phyloP scores from a whole-genome alignment of 129 eudicot genomes.

The Kitagawia praeruptora region DNA sequence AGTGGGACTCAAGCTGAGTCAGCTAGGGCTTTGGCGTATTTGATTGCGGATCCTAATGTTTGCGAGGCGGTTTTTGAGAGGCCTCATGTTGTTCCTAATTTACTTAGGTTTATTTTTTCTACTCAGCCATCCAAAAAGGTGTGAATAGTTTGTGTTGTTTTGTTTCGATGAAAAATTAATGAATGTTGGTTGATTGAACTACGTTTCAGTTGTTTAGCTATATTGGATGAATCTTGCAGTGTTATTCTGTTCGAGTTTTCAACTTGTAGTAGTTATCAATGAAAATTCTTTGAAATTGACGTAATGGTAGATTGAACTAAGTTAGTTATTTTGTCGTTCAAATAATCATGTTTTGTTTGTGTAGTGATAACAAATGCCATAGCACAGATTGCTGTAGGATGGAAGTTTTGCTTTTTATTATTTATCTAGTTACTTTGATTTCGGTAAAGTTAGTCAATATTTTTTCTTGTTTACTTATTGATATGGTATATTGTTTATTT shows the following conservation, averaged over 20 bases:
- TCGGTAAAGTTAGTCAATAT: background rate
- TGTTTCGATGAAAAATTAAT: background rate
- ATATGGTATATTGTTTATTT: slow-evolving; percentile 30
- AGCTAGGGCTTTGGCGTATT: slow-evolving; percentile 91
- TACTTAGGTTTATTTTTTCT: slow-evolving; percentile 73
- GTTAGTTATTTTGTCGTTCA: background rate
- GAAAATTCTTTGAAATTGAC: background rate
- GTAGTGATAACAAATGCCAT: background rate
- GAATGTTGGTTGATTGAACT: too few species aligned
- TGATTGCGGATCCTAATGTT: slow-evolving; percentile 78
- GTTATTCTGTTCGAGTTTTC: background rate
- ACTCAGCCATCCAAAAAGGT: slow-evolving; percentile 65
- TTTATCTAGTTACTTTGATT: background rate
- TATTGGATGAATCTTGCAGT: background rate
- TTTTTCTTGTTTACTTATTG: background rate
- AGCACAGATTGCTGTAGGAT: background rate
- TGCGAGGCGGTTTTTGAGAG: slow-evolving; percentile 47
- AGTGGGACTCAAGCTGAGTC: slow-evolving; percentile 69
- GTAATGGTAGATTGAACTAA: background rate
- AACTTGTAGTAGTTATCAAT: background rate
- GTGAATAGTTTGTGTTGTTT: slow-evolving; percentile 13
- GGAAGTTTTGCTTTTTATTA: background rate
- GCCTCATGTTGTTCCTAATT: slow-evolving; percentile 63
- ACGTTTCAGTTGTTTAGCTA: background rate
- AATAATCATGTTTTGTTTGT: background rate